phyloP scores from a whole-genome alignment of 1,139 yeast species.

The Kurtzmaniella quercitrusa region DNA sequence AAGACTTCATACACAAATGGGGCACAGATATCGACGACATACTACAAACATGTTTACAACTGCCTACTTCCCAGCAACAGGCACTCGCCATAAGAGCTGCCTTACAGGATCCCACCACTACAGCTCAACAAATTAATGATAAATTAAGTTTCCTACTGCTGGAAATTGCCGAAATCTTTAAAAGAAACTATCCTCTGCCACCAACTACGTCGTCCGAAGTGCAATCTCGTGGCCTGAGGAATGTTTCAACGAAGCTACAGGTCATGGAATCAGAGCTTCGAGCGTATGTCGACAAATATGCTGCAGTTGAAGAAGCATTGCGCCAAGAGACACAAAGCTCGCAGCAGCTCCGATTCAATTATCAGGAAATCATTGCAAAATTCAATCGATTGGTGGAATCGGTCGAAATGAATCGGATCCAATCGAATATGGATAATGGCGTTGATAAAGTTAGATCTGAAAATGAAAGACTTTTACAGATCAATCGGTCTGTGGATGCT shows the following conservation, averaged over 20 bases:
- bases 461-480: slow-evolving; percentile 15
- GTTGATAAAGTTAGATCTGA: slow-evolving; percentile 16
- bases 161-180: not conserved
- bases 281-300: slow-evolving; percentile 19
- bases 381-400: slow-evolving; percentile 17
- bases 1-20: slow-evolving; percentile 16
- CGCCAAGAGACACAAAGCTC: slow-evolving; percentile 22
- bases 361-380: slow-evolving; percentile 16
- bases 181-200: not conserved
- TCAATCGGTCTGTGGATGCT: slow-evolving; percentile 17
- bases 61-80: not conserved
- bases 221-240: not conserved
- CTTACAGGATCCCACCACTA: not conserved
- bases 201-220: slow-evolving; percentile 1
- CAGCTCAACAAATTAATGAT: slow-evolving; percentile 9
- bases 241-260: slow-evolving; percentile 14
- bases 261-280: slow-evolving; percentile 21
- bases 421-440: slow-evolving; percentile 9
- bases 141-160: slow-evolving; percentile 12
- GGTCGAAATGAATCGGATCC: slow-evolving; percentile 11
- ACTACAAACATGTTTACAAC: slow-evolving; percentile 10
- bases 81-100: not conserved
- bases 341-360: slow-evolving; percentile 17
- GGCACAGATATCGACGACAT: slow-evolving; percentile 20
- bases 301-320: slow-evolving; percentile 21